Evolutionary conservation across 2,329 filamentous ascomycete species (phyloP).

Genomic region (Arthroderma sp.): DNA sequence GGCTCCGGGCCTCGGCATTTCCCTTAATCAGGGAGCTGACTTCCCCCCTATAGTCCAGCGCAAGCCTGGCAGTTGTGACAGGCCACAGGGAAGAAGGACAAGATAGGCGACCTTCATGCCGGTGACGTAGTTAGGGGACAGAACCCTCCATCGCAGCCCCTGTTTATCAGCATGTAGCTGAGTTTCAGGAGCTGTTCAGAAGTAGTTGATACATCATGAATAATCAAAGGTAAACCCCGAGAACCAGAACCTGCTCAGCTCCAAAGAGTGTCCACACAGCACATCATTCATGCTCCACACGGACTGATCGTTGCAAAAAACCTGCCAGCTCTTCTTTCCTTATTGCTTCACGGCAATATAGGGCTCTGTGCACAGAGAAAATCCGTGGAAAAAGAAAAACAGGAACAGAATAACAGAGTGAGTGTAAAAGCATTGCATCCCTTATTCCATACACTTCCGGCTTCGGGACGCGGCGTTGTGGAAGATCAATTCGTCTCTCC

Average conservation of each 20-base stretch:
- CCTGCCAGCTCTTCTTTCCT: not conserved
- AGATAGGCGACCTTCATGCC: no score
- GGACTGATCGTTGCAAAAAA: not conserved
- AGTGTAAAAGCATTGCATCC: not conserved
- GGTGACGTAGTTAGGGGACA: not conserved
- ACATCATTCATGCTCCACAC: not conserved
- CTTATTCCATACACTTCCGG: not conserved
- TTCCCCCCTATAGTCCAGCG: not conserved
- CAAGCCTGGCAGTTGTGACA: not conserved
- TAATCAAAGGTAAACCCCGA: not conserved
- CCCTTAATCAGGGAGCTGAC: not conserved
- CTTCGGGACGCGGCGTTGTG: not conserved
- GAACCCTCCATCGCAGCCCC: no score
- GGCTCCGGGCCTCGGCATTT: not conserved
- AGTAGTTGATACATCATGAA: not conserved
- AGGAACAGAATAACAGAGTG: not conserved
- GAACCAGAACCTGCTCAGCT: not conserved
- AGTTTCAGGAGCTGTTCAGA: not conserved
- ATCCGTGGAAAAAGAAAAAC: not conserved
- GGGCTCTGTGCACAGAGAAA: not conserved
- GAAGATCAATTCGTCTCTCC: not conserved
- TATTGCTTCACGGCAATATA: not conserved
- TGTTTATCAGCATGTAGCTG: not conserved
- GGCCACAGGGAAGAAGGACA: no score
- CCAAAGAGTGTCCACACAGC: not conserved